Conservation (phyloP, 352 stramenopile species). For the Blastocystis sp. region DNA sequence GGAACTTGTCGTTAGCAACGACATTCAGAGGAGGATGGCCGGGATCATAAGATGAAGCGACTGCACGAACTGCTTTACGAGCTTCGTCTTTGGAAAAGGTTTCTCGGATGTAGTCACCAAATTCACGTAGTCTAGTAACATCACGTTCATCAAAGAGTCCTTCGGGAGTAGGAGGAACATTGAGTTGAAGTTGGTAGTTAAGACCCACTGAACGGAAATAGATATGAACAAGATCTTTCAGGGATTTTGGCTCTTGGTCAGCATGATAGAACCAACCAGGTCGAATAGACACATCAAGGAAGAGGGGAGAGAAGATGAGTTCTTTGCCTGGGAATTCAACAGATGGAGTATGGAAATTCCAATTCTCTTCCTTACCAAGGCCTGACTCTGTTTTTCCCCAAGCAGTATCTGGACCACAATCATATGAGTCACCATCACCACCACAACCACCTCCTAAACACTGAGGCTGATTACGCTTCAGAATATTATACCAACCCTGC, state of each 20-base stretch:
- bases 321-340: constrained; percentile 65
- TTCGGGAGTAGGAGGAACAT: constrained; percentile 60
- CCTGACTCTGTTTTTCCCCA: constrained; percentile 64
- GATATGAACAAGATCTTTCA: constrained; percentile 65
- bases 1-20: constrained; percentile 46
- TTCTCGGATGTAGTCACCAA: constrained; percentile 42
- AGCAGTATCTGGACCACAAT: constrained; percentile 59
- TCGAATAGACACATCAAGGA: constrained; percentile 64
- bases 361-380: constrained; percentile 57
- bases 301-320: constrained; percentile 55
- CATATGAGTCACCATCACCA: constrained; percentile 26
- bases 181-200: constrained; percentile 67
- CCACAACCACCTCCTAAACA: constrained; percentile 61
- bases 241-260: constrained; percentile 42
- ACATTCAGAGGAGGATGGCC: constrained; percentile 50
- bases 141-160: constrained; percentile 61
- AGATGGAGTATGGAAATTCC: constrained; percentile 56
- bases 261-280: constrained; percentile 67
- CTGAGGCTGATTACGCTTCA: constrained; percentile 65
- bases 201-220: constrained; percentile 63
- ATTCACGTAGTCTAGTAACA: constrained; percentile 5
- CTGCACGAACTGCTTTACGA: background rate
- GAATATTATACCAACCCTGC: constrained; percentile 63
- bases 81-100: constrained; percentile 57
- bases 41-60: constrained; percentile 11